These are phyloP conservation scores for Dictyophora rubrovolvata DNA, from an alignment of 768 basidiomycete species.

Conservation along the genomic window DNA sequence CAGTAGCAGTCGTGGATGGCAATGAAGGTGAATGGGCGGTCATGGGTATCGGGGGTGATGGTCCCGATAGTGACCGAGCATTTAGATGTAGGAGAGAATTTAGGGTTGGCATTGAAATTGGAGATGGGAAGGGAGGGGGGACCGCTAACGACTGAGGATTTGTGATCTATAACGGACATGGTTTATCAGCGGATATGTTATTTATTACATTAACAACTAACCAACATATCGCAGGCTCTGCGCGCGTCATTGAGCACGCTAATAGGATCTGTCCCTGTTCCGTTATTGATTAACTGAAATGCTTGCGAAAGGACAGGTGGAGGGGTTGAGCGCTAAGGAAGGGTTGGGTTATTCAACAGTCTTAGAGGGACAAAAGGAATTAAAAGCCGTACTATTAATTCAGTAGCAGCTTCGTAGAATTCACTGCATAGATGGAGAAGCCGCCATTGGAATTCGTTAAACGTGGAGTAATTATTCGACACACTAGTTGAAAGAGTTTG, in stretches of 20 bases:
- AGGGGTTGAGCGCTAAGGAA: constrained; percentile 44
- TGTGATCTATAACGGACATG: constrained; percentile 40
- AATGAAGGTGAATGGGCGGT: constrained; percentile 12
- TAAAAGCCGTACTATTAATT: constrained; percentile 50
- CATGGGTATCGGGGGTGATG: constrained; percentile 22
- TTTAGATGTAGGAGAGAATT: constrained; percentile 3
- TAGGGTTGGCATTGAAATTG: constrained; percentile 34
- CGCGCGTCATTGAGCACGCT: constrained; percentile 69
- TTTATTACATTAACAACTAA: constrained; percentile 23
- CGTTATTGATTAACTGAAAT: constrained; percentile 61
- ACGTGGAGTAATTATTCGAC: neutral
- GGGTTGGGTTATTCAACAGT: constrained; percentile 25
- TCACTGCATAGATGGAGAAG: constrained; percentile 74
- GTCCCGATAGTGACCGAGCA: constrained; percentile 21
- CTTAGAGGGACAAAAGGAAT: constrained; percentile 3
- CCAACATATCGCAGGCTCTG: constrained; percentile 65
- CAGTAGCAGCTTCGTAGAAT: constrained; percentile 79
- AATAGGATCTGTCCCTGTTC: constrained; percentile 58
- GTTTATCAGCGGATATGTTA: constrained; percentile 9
- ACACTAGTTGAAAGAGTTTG: too few relatives aligned
- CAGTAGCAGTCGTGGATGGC: constrained; percentile 8
- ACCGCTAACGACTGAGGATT: constrained; percentile 63
- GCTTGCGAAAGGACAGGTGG: constrained; percentile 71
- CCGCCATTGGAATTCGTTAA: constrained; percentile 74
- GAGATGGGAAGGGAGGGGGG: constrained; percentile 53